Evolutionary conservation across 2,329 filamentous ascomycete genomes (phyloP), one percentile per base, ranked within the genome.

Genomic region (Penicillium thymicola): DNA sequence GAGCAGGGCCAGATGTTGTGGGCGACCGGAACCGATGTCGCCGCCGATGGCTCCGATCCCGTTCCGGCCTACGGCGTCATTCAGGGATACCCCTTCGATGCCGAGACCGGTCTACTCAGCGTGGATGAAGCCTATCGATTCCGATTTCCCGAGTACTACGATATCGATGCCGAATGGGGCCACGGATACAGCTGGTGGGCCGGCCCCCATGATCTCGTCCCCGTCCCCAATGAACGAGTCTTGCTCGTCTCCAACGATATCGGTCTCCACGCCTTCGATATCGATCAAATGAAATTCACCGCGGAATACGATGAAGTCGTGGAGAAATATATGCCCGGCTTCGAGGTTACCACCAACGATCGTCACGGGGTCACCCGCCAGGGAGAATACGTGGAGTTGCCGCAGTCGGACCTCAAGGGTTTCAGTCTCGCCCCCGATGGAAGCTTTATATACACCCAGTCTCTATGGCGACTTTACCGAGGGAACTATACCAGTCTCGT

Each of bases 341-440:
- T 67, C 27, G 64, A 65, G 51, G 54, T 59, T 13, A 67, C 65
- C 10, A 63, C 64, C 23, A 45, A 46, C 44, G 63, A 66, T 49
- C 64, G 64, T 13, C 59, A 65, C 13, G 64, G 65, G 1, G 54
- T 51, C 30, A 60, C 61, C 37, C 54, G 58, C 3, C 52, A 57
- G 4, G 64, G 62, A 11, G 40, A 63, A 28, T 64, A 46, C 34
- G 51, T 59, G 25, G 65, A 67, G 13, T 45, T 67, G 14, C 63
- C 65, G 21, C 54, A 57, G 40, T 63, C 60, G 4, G 65, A 67
- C 45, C 50, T 67, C 37, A 67, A 67, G 42, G 59, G 63, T 2
- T 67, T 67, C 57, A 67, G 54, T 34, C 51, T 67, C 10, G 65
- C 65, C 5, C 64, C 64, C 2, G 63, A 67, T 41, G 65, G 63